Conservation (phyloP, 305 asterid genomes). For the Fraxinus sp. region DNA sequence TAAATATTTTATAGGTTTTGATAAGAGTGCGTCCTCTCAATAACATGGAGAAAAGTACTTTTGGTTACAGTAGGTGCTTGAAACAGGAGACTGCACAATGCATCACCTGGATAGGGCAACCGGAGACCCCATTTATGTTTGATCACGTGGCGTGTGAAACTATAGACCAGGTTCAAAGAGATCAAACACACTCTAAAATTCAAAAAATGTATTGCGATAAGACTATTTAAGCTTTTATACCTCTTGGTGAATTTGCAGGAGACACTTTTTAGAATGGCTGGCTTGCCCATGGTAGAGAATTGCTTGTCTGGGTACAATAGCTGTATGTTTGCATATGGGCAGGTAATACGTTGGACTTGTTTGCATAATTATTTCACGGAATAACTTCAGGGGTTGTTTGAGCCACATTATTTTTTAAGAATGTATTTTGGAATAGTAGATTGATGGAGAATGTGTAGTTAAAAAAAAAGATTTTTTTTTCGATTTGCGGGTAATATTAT, state of each 20-base stretch:
- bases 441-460: no score
- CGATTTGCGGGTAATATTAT: no score
- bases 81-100: slow-evolving; percentile 89
- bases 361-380: neutral
- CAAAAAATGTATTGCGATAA: slow-evolving; percentile 15
- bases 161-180: slow-evolving; percentile 65
- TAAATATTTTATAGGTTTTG: slow-evolving; percentile 55
- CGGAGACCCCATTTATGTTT: slow-evolving; percentile 86
- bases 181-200: neutral
- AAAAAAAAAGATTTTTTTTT: no score
- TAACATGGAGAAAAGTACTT: slow-evolving; percentile 64
- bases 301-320: slow-evolving; percentile 97
- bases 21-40: slow-evolving; percentile 89
- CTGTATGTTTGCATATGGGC: slow-evolving; percentile 99
- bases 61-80: slow-evolving; percentile 75
- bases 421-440: no score
- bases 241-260: slow-evolving; percentile 54
- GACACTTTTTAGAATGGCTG: slow-evolving; percentile 88
- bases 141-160: slow-evolving; percentile 97
- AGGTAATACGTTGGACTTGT: slow-evolving; percentile 44
- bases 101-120: slow-evolving; percentile 90
- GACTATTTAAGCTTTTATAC: slow-evolving; percentile 19
- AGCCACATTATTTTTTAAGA: no score
- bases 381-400: neutral
- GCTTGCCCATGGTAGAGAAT: slow-evolving; percentile 98